phyloP scores from a whole-genome alignment of 208 protist species.

The Leishmania tarentolae region DNA sequence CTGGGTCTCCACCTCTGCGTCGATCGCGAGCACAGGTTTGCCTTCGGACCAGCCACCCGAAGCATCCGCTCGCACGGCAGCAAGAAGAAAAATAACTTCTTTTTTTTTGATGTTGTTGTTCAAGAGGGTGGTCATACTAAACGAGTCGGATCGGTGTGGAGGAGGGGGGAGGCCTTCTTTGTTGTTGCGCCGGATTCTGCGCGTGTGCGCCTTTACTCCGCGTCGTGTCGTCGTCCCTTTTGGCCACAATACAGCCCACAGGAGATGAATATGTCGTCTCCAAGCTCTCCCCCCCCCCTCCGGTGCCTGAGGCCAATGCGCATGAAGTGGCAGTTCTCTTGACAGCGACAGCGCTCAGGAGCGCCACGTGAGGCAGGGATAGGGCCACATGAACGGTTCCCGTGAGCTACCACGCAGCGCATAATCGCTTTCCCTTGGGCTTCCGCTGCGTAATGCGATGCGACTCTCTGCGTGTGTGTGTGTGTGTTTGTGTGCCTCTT shows the following conservation, averaged over 20 bases:
- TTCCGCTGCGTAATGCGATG: background rate
- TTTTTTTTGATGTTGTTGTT: too few species aligned
- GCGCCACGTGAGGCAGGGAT: background rate
- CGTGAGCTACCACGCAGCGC: background rate
- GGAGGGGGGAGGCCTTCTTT: too few species aligned
- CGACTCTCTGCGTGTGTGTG: background rate
- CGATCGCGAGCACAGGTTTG: background rate
- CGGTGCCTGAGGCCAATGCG: background rate
- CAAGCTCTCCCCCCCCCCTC: background rate
- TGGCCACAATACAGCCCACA: background rate
- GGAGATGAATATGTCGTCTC: background rate
- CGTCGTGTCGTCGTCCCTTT: background rate
- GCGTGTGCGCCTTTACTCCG: background rate
- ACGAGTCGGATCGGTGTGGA: too few species aligned
- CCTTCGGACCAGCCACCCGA: background rate
- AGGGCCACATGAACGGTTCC: background rate
- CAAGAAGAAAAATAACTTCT: slow-evolving; percentile 1
- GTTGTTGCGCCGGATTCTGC: too few species aligned
- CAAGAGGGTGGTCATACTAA: too few species aligned
- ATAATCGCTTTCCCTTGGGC: background rate
- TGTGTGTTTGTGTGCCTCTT: background rate
- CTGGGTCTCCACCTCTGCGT: background rate
- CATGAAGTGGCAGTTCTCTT: background rate
- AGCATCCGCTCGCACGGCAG: background rate
- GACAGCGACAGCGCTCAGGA: background rate